A percentile compares a stretch with the other conserved stretches of the same genome.
These are phyloP conservation scores for Umbellularia californica DNA, from an alignment of 164 flowering plant species.

Conservation along the genomic window DNA sequence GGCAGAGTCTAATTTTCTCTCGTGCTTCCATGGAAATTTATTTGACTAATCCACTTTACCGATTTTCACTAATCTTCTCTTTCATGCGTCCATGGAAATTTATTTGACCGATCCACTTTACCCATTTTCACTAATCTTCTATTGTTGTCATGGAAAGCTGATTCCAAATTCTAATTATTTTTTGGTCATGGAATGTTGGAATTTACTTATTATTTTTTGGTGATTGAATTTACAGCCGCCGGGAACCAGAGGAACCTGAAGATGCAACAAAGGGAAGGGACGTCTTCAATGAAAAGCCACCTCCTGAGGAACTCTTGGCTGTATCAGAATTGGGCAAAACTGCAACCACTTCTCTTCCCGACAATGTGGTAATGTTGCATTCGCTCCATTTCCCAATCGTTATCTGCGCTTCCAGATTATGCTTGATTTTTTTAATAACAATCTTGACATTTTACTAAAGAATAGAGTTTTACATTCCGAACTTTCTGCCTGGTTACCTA, in stretches of 20 bases:
- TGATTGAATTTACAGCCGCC: constrained; percentile 38
- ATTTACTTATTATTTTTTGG: not conserved
- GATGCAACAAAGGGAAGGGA: constrained; percentile 99
- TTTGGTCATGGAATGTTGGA: no score
- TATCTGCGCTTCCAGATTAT: not conserved
- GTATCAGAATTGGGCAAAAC: constrained; percentile 90
- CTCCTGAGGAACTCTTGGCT: constrained; percentile 93
- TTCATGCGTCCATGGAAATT: no score
- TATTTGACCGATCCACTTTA: no score
- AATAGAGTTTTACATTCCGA: not conserved
- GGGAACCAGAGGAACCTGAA: constrained; percentile 99
- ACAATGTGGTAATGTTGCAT: constrained; percentile 72
- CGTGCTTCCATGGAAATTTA: no score
- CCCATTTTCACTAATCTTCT: not conserved
- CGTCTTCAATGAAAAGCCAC: constrained; percentile 97
- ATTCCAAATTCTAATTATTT: not conserved
- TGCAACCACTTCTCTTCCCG: constrained; percentile 92
- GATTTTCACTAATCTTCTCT: not conserved
- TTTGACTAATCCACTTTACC: not conserved
- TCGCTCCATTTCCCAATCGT: not conserved
- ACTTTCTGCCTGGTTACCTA: not conserved
- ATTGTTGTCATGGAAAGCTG: not conserved
- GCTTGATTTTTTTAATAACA: not conserved
- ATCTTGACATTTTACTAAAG: not conserved
- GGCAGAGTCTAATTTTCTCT: no score